Evolutionary conservation across 441 rosid genomes (phyloP).

Genomic region (Adansonia madagascariensis): DNA sequence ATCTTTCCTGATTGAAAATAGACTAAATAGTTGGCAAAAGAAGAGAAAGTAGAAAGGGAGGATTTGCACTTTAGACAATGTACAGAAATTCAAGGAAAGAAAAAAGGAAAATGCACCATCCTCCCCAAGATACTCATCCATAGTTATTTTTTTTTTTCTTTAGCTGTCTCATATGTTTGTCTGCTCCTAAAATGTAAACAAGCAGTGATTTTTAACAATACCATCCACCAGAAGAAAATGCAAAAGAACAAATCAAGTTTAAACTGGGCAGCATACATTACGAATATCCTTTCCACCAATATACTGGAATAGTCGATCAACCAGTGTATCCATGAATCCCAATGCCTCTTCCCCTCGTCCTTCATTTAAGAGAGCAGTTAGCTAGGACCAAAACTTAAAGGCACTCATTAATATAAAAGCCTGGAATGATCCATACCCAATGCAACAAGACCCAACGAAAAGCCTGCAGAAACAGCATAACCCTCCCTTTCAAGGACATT

Average conservation of each 20-base stretch:
- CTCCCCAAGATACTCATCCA: not conserved
- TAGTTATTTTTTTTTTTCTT: not conserved
- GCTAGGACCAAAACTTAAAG: constrained; percentile 15
- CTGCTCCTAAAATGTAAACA: not conserved
- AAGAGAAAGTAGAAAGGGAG: constrained; percentile 25
- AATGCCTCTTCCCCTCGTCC: constrained; percentile 89
- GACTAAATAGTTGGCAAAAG: constrained; percentile 15
- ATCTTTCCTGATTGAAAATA: constrained; percentile 64
- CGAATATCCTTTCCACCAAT: constrained; percentile 87
- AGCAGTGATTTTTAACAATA: constrained; percentile 3
- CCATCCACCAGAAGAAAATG: constrained; percentile 22
- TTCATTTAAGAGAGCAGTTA: constrained; percentile 46
- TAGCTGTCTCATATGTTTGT: not conserved
- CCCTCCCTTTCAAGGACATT: constrained; percentile 99
- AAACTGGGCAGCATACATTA: constrained; percentile 49
- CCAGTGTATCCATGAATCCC: constrained; percentile 76
- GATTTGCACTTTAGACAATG: constrained; percentile 33
- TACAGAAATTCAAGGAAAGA: constrained; percentile 15
- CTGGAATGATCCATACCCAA: constrained; percentile 58
- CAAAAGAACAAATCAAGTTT: constrained; percentile 34
- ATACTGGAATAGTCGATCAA: constrained; percentile 81
- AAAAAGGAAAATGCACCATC: not conserved
- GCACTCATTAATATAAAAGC: constrained; percentile 5
- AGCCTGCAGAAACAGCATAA: constrained; percentile 98
- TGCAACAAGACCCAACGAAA: constrained; percentile 94